Base-by-base conservation (phyloP, 1,284 basidiomycete species). In the Ganoderma leucocontextum region DNA sequence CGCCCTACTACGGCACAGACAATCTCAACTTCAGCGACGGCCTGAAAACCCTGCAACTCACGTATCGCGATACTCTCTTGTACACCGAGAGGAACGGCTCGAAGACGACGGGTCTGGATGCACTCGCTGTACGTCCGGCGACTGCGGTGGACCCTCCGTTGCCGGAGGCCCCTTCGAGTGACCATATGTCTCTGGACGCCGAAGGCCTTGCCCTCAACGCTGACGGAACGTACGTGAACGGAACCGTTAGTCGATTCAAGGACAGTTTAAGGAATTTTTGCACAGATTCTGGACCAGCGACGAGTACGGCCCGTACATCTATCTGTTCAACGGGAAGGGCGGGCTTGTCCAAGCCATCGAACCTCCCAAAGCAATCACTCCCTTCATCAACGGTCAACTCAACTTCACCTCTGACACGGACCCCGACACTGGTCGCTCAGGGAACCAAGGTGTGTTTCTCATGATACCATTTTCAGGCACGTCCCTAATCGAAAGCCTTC, bases 221-320 rank as follows among this genome's bases (percentile, higher is more conserved):
- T 0, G 90, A 92, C 75, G 89, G 89, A 72, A 84, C 84, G 87
- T 89, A 71, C 68, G 85, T 76, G 7, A 33, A 10, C 41, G 17
- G 36, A 7, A 15, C 35, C 15, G 22, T 41, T 41, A 22, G 22
- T 35, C 36, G 10, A 33, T 4, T 52, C 29, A 22, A 52, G 47
- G 22, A 25, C 38, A 13, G n/a, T 39, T 39, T 13, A 39, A 8
- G 49, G 33, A 25, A 2, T 60, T 39, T 29, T 49, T 65, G 42
- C 42, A n/a, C 62, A 88, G 86, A 0, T 88, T 83, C 76, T 91
- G 87, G 87, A 80, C 87, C 33, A 87, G 86, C 67, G 90, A 92
- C 73, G 88, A 92, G 78, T 92, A 92, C 75, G 90, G 89, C 0
- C 89, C 91, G 4, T 90, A 90, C 75, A 86, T 92, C 75, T 90